A percentile compares a stretch with the other conserved stretches of the same genome.
phyloP scores from a whole-genome alignment of 192 early-diverging fungal genomes.

The Podochytrium sp. region DNA sequence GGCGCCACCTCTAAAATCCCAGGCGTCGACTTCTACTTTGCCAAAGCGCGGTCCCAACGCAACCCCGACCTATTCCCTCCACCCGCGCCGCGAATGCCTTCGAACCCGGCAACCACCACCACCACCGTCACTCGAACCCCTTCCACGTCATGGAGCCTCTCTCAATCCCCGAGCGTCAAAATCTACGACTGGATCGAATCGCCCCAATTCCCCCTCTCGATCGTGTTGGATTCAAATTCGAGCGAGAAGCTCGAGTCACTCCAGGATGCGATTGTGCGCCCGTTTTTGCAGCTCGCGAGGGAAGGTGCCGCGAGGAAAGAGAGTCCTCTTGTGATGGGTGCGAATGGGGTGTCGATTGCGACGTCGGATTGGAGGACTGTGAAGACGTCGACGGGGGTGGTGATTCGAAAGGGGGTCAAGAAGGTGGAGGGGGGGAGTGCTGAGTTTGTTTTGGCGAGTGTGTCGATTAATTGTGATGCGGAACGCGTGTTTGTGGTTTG shows the following conservation, averaged over 20 bases:
- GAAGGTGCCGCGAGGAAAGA: not conserved
- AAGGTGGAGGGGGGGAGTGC: constrained; percentile 36
- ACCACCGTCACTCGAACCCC: not conserved
- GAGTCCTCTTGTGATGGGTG: not conserved
- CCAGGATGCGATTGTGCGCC: not conserved
- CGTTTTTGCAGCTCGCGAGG: not conserved
- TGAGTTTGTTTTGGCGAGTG: constrained; percentile 14
- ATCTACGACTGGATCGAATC: not conserved
- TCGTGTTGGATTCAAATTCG: not conserved
- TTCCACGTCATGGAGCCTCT: not conserved
- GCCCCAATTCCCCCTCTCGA: constrained; percentile 1
- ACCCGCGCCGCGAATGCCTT: too few relatives aligned
- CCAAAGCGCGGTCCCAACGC: not conserved
- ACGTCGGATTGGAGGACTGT: constrained; percentile 47
- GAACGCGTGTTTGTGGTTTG: constrained; percentile 48
- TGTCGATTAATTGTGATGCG: constrained; percentile 46
- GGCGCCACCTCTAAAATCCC: not conserved
- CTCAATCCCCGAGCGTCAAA: not conserved
- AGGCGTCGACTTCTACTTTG: not conserved
- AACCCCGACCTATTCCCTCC: not conserved
- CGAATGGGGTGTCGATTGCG: not conserved
- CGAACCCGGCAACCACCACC: not conserved
- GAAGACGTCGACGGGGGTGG: constrained; percentile 41
- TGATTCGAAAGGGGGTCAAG: constrained; percentile 43
- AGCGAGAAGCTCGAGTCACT: not conserved